Evolutionary conservation across 2,329 filamentous ascomycete species (phyloP).

Genomic region (Ambrosiella cleistominuta): DNA sequence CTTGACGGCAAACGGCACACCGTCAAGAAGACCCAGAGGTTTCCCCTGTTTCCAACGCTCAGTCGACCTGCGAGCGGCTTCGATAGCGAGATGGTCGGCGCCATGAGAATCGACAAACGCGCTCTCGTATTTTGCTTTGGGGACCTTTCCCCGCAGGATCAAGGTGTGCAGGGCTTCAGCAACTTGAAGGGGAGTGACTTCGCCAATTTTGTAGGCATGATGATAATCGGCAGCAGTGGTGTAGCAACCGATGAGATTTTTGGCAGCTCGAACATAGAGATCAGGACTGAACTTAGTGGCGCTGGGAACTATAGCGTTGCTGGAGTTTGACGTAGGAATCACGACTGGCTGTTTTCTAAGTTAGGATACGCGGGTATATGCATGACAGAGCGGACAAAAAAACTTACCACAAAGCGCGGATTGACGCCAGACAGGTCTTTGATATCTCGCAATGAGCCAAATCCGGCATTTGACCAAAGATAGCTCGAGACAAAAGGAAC

Average conservation of each 20-base stretch:
- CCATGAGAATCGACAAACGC: conserved; percentile 55
- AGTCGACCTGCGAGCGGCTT: conserved; percentile 56
- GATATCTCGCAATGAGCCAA: conserved; percentile 10
- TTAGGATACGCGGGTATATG: neutral
- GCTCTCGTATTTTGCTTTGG: conserved; percentile 43
- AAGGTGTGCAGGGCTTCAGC: conserved; percentile 53
- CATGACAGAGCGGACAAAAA: conserved; percentile 1
- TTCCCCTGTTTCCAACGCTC: conserved; percentile 50
- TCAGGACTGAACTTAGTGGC: conserved; percentile 26
- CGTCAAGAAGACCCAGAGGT: conserved; percentile 54
- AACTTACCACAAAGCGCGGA: conserved; percentile 10
- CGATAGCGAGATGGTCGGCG: conserved; percentile 37
- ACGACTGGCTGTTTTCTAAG: conserved; percentile 32
- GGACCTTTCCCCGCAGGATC: conserved; percentile 40
- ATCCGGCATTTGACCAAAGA: conserved; percentile 13
- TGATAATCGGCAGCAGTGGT: conserved; percentile 63
- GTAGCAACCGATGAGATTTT: conserved; percentile 33
- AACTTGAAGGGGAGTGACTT: conserved; percentile 54
- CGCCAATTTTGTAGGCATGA: conserved; percentile 51
- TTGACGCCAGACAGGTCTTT: conserved; percentile 1
- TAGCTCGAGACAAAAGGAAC: conserved; percentile 4
- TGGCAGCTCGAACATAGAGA: conserved; percentile 25
- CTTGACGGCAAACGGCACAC: conserved; percentile 69
- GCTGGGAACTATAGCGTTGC: conserved; percentile 14
- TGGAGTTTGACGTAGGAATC: conserved; percentile 28